Evolutionary conservation across 805 yeast genomes (phyloP).

Genomic region (Ogataea paradorogensis): DNA sequence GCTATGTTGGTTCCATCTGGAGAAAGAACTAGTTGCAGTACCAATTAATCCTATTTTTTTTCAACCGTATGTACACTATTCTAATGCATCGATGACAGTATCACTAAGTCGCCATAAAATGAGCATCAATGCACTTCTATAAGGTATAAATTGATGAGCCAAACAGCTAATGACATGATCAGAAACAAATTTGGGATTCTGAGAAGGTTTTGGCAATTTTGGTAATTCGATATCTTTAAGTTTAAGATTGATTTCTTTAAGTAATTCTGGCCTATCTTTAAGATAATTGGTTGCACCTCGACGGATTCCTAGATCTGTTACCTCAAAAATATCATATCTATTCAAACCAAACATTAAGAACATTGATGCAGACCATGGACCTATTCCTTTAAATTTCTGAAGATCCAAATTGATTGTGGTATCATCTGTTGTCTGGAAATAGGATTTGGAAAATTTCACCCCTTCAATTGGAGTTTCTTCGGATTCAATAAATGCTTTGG

Average conservation of each 20-base stretch:
- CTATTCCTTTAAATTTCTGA: conserved; percentile 60
- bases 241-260: conserved; percentile 42
- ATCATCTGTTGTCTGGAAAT: conserved; percentile 20
- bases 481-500: conserved; percentile 45
- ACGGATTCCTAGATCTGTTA: conserved; percentile 81
- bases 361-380: conserved; percentile 89
- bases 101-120: conserved; percentile 70
- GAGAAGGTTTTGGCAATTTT: conserved; percentile 4
- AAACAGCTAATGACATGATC: conserved; percentile 55
- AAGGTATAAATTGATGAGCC: conserved; percentile 63
- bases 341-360: conserved; percentile 69
- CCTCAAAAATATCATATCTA: conserved; percentile 67
- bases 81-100: conserved; percentile 50
- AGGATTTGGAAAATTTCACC: conserved; percentile 14
- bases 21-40: conserved; percentile 29
- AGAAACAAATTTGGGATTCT: conserved; percentile 35
- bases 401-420: conserved; percentile 14
- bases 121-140: conserved; percentile 64
- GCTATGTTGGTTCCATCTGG: conserved; percentile 63
- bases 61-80: conserved; percentile 10
- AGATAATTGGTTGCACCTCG: conserved; percentile 73
- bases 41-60: not conserved
- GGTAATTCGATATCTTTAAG: conserved; percentile 21
- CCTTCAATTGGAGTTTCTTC: conserved; percentile 16
- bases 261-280: conserved; percentile 47